Evolutionary conservation across 2,329 filamentous ascomycete genomes (phyloP).

Genomic region (Hypoxylon sp.): DNA sequence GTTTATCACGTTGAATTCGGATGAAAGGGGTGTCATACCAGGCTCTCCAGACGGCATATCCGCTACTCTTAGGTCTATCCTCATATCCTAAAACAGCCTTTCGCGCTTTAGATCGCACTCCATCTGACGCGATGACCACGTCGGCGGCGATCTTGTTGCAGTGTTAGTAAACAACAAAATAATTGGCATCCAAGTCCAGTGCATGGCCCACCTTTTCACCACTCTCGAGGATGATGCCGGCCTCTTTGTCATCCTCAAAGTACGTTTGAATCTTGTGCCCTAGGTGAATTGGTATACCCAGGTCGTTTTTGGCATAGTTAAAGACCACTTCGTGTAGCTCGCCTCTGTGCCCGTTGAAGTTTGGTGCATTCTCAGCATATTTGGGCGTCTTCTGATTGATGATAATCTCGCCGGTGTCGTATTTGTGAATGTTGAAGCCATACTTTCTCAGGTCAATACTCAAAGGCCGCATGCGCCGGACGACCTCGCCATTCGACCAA

Average conservation of each 20-base stretch:
- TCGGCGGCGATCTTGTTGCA: conserved; percentile 59
- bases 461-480: conserved; percentile 62
- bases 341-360: conserved; percentile 73
- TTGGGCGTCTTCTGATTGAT: conserved; percentile 67
- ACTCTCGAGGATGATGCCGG: conserved; percentile 66
- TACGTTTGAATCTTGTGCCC: conserved; percentile 67
- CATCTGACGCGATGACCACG: conserved; percentile 68
- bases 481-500: conserved; percentile 67
- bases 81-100: conserved; percentile 66
- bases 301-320: conserved; percentile 68
- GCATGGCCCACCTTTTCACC: conserved; percentile 59
- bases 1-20: not conserved
- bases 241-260: conserved; percentile 65
- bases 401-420: conserved; percentile 71
- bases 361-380: conserved; percentile 63
- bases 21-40: conserved; percentile 58
- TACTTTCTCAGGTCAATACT: conserved; percentile 67
- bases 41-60: conserved; percentile 67
- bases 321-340: conserved; percentile 73
- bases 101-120: conserved; percentile 67
- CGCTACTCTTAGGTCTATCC: conserved; percentile 66
- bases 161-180: conserved; percentile 23
- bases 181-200: not conserved
- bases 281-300: conserved; percentile 70
- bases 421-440: conserved; percentile 75